These are phyloP conservation scores for Candida gigantensis DNA, from an alignment of 1,139 yeast species.

Conservation along the genomic window DNA sequence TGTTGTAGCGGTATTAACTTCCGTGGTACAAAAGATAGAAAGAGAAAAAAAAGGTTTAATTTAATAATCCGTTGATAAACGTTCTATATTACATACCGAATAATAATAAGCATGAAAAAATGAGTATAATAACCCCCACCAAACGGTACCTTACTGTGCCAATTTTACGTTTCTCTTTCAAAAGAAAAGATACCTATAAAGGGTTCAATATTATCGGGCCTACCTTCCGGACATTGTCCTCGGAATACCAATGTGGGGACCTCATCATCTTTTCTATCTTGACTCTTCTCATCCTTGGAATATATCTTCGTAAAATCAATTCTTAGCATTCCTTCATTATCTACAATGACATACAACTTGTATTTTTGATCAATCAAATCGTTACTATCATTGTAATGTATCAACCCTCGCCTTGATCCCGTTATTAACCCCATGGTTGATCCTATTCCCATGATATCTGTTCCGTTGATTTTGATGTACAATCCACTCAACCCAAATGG, in stretches of 20 bases:
- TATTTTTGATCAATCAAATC: slow-evolving; percentile 52
- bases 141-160: too few species aligned
- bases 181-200: slow-evolving; percentile 59
- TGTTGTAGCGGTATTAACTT: too few species aligned
- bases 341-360: slow-evolving; percentile 53
- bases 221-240: slow-evolving; percentile 56
- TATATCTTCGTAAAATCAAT: slow-evolving; percentile 56
- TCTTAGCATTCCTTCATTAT: slow-evolving; percentile 49
- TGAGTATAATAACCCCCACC: too few species aligned
- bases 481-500: slow-evolving; percentile 59
- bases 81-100: too few species aligned
- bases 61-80: too few species aligned
- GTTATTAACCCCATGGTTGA: slow-evolving; percentile 60
- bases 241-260: slow-evolving; percentile 50
- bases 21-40: too few species aligned
- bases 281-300: slow-evolving; percentile 20
- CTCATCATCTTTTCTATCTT: slow-evolving; percentile 27
- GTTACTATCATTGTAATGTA: slow-evolving; percentile 52
- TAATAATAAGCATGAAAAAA: too few species aligned
- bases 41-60: too few species aligned
- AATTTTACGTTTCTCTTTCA: slow-evolving; percentile 37
- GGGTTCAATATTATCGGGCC: slow-evolving; percentile 55
- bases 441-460: slow-evolving; percentile 57
- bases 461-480: slow-evolving; percentile 52
- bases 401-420: slow-evolving; percentile 51